A percentile compares a stretch with the other conserved stretches of the same genome.
Evolutionary conservation across 2,329 filamentous ascomycete genomes (phyloP).

Genomic region (Talaromyces marneffei): DNA sequence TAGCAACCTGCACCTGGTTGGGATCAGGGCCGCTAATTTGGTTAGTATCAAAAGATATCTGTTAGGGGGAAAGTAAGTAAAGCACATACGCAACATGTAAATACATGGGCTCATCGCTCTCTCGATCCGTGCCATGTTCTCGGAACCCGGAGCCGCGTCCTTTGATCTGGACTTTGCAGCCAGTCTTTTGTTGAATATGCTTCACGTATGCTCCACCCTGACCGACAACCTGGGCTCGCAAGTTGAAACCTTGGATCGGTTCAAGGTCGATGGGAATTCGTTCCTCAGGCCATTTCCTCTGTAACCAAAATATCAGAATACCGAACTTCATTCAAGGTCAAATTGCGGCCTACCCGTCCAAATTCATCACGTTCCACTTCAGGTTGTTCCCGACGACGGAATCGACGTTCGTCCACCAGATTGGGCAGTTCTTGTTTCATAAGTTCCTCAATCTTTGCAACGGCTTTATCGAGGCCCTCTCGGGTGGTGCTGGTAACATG

Average conservation of each 20-base stretch:
- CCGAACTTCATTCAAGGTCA: background rate
- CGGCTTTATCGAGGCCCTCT: slow-evolving; percentile 81
- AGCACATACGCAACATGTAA: slow-evolving; percentile 79
- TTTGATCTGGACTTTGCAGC: slow-evolving; percentile 96
- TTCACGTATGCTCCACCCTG: slow-evolving; percentile 94
- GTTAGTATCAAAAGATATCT: slow-evolving; percentile 26
- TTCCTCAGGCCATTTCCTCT: slow-evolving; percentile 99
- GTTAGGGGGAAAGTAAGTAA: background rate
- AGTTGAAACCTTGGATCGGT: slow-evolving; percentile 87
- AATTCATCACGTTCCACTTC: slow-evolving; percentile 84
- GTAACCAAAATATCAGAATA: background rate
- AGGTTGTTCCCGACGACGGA: slow-evolving; percentile 70
- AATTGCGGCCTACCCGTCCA: slow-evolving; percentile 60
- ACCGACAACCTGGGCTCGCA: slow-evolving; percentile 92
- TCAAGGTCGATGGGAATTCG: slow-evolving; percentile 88
- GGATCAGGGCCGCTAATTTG: slow-evolving; percentile 70
- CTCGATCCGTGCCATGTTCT: slow-evolving; percentile 76
- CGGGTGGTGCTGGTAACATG: slow-evolving; percentile 92
- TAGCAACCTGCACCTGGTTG: slow-evolving; percentile 77
- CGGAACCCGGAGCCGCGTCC: slow-evolving; percentile 91
- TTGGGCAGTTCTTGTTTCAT: slow-evolving; percentile 96
- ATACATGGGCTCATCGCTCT: slow-evolving; percentile 96
- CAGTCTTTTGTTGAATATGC: slow-evolving; percentile 92
- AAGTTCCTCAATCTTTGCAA: slow-evolving; percentile 83
- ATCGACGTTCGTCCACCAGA: slow-evolving; percentile 87